Base-by-base conservation (phyloP, 305 asterid genomes). In the Fraxinus floribunda region DNA sequence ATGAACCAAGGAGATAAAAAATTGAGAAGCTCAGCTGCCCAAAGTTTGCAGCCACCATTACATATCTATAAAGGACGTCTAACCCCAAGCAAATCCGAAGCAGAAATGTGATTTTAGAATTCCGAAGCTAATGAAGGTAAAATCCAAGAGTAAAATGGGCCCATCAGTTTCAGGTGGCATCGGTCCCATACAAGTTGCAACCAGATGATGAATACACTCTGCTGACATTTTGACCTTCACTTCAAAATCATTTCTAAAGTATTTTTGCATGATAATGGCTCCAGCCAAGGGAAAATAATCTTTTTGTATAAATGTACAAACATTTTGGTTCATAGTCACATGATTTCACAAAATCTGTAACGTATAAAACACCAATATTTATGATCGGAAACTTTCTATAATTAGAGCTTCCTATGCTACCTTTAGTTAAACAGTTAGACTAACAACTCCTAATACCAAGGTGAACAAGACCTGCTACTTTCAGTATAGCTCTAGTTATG, bases 241-340 rank as follows among this genome's bases (percentile, higher is more conserved):
- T 70, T 73, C 74, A 39, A 60, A 55, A 49, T 72, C 66, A 82
- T 70, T 79, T 26, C 75, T 73, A 24, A 76, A 78, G 46, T 78
- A 68, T 26, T 66, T 49, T 2, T 44, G 30, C 75, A 44, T 30
- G 39, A 80, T 7, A 76, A 81, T 39, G 62, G 49, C 22, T 62
- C 73, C 64, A 71, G 83, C 76, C 81, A 75, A 49, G 76, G 39
- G 34, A 32, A 38, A 22, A 32, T 44, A 29, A 60, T 72, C 55
- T 44, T 80, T 32, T 39, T 60, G 66, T 76, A 60, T 60, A 60
- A 60, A 60, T 60, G 30, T 60, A 60, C 70, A 3, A 60, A 18
- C 70, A 60, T 60, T 20, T 60, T 60, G 70, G 70, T 60, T 7
- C 30, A 60, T 57, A 57, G 22, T 60, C 70, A 7, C 66, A 7